Evolutionary conservation across 2,329 filamentous ascomycete species (phyloP), one percentile per base, ranked within the genome.

Genomic region (Xylaria sp.): DNA sequence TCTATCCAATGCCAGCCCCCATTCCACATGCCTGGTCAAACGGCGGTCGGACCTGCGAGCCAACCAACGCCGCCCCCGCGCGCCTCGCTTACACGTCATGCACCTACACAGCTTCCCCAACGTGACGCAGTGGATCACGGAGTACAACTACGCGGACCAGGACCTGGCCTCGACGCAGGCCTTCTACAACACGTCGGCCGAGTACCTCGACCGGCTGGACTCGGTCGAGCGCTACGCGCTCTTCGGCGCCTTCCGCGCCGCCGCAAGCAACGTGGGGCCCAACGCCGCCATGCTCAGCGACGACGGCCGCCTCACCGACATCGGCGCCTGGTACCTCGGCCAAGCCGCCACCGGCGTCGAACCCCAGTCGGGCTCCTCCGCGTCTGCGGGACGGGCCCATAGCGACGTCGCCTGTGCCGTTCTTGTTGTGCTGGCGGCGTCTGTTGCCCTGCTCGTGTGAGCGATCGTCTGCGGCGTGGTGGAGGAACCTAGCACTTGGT

Each of bases 291-390:
- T 94, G 77, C 76, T 93, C 43, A 87, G 84, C 65, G 75, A 82
- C 39, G 77, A 83, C 16, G 90, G 90, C 39, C 66, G 83, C 56
- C 74, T 94, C 58, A 92, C 90, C 1, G 84, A 91, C 61, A 88
- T 93, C 60, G 90, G 90, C 0, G 80, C 82, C 2, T 89, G 87
- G 86, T 94, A 93, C 69, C 71, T 94, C n/a, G 85, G 90, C 1
- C 71, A 75, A 7, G 63, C 62, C 11, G 75, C 74, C 1, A 82
- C 78, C 1, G 79, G 78, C 1, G 69, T 80, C 2, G 62, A 69
- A 0, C 77, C 78, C 2, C 58, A 65, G 42, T 66, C 64, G 1
- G 55, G 17, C 38, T 11, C 38, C 7, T 24, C 40, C 13, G 21
- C 22, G 9, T n/a, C n/a, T n/a, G 44, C 45, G 13, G 38, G 38